phyloP scores from a whole-genome alignment of 192 early-diverging fungal genomes.

The Geranomyces variabilis region DNA sequence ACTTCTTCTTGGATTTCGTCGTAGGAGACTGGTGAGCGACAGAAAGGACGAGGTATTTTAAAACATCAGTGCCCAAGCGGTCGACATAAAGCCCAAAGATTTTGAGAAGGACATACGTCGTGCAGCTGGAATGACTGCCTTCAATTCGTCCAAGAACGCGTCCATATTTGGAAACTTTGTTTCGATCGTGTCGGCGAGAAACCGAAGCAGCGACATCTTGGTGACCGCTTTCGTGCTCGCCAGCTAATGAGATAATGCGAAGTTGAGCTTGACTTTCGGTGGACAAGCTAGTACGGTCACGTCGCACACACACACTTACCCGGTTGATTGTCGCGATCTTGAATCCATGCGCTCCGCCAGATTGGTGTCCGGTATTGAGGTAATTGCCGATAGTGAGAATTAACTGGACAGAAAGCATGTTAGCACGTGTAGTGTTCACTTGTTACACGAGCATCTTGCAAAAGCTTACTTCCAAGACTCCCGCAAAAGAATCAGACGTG shows the following conservation, averaged over 20 bases:
- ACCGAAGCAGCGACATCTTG: constrained; percentile 48
- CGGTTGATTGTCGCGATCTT: constrained; percentile 45
- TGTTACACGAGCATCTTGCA: neutral
- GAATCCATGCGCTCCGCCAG: constrained; percentile 50
- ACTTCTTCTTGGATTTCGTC: constrained; percentile 16
- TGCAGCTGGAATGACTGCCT: constrained; percentile 35
- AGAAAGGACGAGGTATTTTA: no score
- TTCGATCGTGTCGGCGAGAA: constrained; percentile 47
- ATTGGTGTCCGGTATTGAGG: constrained; percentile 48
- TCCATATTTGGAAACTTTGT: constrained; percentile 41
- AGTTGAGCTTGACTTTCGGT: neutral
- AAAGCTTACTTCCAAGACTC: constrained; percentile 45
- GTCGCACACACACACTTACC: constrained; percentile 7
- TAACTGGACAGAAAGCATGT: constrained; percentile 28
- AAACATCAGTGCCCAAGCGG: no score
- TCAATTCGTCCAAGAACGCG: constrained; percentile 37
- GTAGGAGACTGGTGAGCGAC: neutral
- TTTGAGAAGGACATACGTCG: no score
- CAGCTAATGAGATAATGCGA: constrained; percentile 22
- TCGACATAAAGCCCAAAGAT: no score
- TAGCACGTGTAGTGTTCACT: neutral
- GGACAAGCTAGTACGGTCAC: no score
- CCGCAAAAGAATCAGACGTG: constrained; percentile 38
- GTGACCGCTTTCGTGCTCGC: constrained; percentile 44
- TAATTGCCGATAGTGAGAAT: constrained; percentile 50